Evolutionary conservation across 2,329 filamentous ascomycete genomes (phyloP), one percentile per base, ranked within the genome.

Genomic region (Endoconidiophora polonica): DNA sequence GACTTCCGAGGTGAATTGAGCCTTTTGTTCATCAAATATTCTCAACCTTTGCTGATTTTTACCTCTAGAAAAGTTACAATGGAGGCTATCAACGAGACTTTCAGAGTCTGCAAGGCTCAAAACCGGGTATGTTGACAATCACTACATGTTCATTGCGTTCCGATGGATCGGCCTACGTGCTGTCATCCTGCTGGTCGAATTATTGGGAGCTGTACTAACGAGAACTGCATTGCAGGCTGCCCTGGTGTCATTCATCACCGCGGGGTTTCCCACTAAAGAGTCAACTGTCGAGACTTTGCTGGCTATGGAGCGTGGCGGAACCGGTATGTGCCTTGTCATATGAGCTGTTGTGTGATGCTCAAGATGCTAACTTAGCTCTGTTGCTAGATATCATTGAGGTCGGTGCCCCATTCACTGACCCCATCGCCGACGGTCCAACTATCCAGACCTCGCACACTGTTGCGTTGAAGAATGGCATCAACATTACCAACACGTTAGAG

Each of bases 371-470:
- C 24, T 33, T 9, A 12, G 18, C 22, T 37, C 9, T 18, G 16
- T 18, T 18, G 16, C 16, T 16, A 52, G 91, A 98, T 65, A 72
- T 98, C 54, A 93, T 98, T 60, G 91, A 98, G 66, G 79, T 98
- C 57, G 91, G 90, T 55, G 80, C 94, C 51, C 91, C 91, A 48
- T 98, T 98, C 69, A 95, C 90, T 60, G 91, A 98, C 64, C 91
- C 91, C 52, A 96, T 96, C 66, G 91, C 90, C 58, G 91, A 98
- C 66, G 91, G 91, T 24, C 91, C 91, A 36, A 95, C 88, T 3
- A 96, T 98, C 57, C 91, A 98, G 69, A 91, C 80, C 55, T 79
- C 91, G 56, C 98, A 98, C 68, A 95, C 86, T 39, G 79, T 83
- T 65, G 88, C 91, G 38, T 78, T 98, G 43, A 68, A 80, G 59